Evolutionary conservation across 306 rosid genomes (phyloP).

Genomic region (Cajanus cajan): DNA sequence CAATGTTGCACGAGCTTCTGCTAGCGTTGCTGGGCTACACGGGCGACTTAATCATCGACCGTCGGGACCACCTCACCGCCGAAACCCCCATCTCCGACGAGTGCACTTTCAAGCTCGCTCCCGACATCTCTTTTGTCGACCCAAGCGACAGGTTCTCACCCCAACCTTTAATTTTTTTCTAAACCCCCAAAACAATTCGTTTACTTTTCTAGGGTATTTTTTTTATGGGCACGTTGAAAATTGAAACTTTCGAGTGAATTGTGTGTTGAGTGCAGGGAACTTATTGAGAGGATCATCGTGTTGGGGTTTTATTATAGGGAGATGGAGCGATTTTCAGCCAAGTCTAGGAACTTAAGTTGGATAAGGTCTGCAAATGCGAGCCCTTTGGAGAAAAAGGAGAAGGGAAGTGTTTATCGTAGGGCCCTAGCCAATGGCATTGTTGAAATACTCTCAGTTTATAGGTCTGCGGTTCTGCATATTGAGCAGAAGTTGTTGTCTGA

Average conservation of each 20-base stretch:
- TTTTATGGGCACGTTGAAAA: neutral
- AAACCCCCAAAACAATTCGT: slow-evolving; percentile 4
- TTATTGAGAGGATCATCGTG: slow-evolving; percentile 74
- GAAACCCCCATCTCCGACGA: slow-evolving; percentile 60
- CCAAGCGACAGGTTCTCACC: slow-evolving; percentile 71
- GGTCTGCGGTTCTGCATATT: slow-evolving; percentile 83
- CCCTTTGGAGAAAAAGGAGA: slow-evolving; percentile 42
- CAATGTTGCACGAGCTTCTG: slow-evolving; percentile 89
- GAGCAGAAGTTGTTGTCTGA: slow-evolving; percentile 88
- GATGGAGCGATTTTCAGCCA: slow-evolving; percentile 75
- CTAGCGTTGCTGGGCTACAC: slow-evolving; percentile 87
- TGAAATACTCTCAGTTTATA: slow-evolving; percentile 77
- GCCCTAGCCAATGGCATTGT: slow-evolving; percentile 91
- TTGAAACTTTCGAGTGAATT: slow-evolving; percentile 7
- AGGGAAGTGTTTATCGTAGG: slow-evolving; percentile 80
- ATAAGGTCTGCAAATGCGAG: slow-evolving; percentile 59
- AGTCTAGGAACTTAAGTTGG: slow-evolving; percentile 89
- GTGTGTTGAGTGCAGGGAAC: slow-evolving; percentile 63
- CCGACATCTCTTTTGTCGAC: slow-evolving; percentile 82
- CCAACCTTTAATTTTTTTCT: neutral
- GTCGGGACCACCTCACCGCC: slow-evolving; percentile 49
- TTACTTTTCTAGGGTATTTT: neutral
- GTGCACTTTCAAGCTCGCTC: slow-evolving; percentile 78
- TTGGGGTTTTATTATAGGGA: slow-evolving; percentile 93
- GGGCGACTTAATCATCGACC: slow-evolving; percentile 90